A percentile compares a stretch with the other conserved stretches of the same genome.
These are phyloP conservation scores for Yamadazyma tumulicola DNA, from an alignment of 805 yeast species.

Conservation along the genomic window DNA sequence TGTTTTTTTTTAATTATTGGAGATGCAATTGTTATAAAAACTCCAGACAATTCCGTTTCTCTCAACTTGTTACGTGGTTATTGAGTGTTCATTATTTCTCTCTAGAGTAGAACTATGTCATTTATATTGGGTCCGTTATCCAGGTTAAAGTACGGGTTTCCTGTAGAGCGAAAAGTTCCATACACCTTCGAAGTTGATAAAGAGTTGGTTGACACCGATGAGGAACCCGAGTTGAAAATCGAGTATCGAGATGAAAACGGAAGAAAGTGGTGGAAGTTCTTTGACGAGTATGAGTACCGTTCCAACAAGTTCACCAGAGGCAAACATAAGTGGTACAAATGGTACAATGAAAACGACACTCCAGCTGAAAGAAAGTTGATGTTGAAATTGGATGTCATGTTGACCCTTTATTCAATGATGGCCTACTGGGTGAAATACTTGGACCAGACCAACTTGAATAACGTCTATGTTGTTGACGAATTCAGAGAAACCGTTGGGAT, in stretches of 20 bases:
- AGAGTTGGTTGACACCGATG: not conserved
- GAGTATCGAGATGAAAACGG: conserved; percentile 34
- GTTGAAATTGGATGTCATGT: conserved; percentile 28
- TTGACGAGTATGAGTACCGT: conserved; percentile 61
- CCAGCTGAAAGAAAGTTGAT: conserved; percentile 30
- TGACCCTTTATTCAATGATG: conserved; percentile 31
- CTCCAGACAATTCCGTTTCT: too few species aligned
- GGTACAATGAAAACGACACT: conserved; percentile 49
- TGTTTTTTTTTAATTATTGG: too few species aligned
- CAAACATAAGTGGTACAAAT: conserved; percentile 34
- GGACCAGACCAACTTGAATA: conserved; percentile 56
- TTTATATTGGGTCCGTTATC: conserved; percentile 9
- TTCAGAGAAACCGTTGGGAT: conserved; percentile 54
- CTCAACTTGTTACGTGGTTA: too few species aligned
- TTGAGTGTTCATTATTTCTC: not conserved
- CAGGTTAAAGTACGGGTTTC: conserved; percentile 14
- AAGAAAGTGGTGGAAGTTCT: conserved; percentile 34
- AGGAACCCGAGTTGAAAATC: conserved; percentile 6
- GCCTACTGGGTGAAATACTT: conserved; percentile 66
- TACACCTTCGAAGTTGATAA: conserved; percentile 5
- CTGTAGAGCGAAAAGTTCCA: conserved; percentile 8
- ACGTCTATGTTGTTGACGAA: conserved; percentile 67
- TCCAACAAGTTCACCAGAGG: conserved; percentile 26
- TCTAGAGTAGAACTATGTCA: not conserved
- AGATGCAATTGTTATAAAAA: too few species aligned